Evolutionary conservation across 2,329 filamentous ascomycete genomes (phyloP), one percentile per base, ranked within the genome.

Genomic region (Trichoderma sp.): DNA sequence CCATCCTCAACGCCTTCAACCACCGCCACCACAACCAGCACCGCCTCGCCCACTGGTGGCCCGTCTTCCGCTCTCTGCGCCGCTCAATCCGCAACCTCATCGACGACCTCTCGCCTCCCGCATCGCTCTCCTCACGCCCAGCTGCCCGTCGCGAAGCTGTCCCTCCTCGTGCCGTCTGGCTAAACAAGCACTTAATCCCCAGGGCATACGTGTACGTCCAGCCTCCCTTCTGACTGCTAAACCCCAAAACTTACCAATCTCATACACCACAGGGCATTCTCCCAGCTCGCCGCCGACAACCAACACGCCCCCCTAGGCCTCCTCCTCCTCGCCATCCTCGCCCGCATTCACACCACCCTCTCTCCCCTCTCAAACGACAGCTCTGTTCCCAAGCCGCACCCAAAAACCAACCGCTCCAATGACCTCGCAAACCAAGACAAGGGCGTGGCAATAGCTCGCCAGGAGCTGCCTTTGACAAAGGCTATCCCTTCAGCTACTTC

Each of bases 21-120:
- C 89, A 93, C 77, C 92, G 94, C 75, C 96, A 97, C 83, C 90
- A 90, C 76, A 98, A 97, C 81, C 95, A 98, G 81, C 95, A 98
- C 79, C 89, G 89, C 67, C 84, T 86, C 71, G 87, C 90, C 34
- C 87, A 89, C 76, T 99, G 95, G 95, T 98, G 92, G 88, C 77
- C 81, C 18, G 87, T 89, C 74, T 88, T 97, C 70, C 86, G 86
- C 65, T 85, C 90, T 72, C 85, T 97, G 72, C 89, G 92, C 43
- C 90, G 92, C 58, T 85, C 89, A 68, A 78, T 91, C 10, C 80
- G 81, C 10, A 84, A 85, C 66, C 81, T 97, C 1, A 69, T 73
- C 18, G 77, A 77, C 28, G 76, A 72, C 16, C 59, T 70, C 14
- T 14, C 58, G 10, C 26, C 60, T 13, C n/a, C 43, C 13, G 18